Percentiles rank a stretch among this genome's conserved stretches.
These are phyloP conservation scores for Beauveria pseudobassiana DNA, from an alignment of 2,329 filamentous ascomycete species.

Conservation along the genomic window DNA sequence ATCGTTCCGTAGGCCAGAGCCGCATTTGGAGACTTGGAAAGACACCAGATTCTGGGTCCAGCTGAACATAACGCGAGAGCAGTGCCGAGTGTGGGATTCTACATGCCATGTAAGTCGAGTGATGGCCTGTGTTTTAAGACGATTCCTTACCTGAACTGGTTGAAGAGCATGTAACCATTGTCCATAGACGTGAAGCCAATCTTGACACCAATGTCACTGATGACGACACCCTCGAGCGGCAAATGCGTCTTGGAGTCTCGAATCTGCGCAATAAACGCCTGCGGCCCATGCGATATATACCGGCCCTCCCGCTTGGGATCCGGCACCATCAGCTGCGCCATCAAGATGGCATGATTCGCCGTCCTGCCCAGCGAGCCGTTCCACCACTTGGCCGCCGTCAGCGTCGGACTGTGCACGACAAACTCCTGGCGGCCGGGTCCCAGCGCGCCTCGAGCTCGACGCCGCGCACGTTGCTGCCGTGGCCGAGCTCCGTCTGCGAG, in stretches of 20 bases:
- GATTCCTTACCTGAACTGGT: slow-evolving; percentile 46
- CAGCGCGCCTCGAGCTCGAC: slow-evolving; percentile 67
- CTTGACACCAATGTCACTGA: slow-evolving; percentile 76
- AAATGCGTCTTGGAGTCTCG: slow-evolving; percentile 62
- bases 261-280: slow-evolving; percentile 72
- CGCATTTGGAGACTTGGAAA: slow-evolving; percentile 61
- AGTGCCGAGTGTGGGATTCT: slow-evolving; percentile 66
- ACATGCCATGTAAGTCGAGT: slow-evolving; percentile 7
- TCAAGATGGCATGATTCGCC: slow-evolving; percentile 71
- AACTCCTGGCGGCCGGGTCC: slow-evolving; percentile 69
- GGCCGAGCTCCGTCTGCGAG: slow-evolving; percentile 72
- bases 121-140: not conserved
- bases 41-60: slow-evolving; percentile 60
- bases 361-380: slow-evolving; percentile 70
- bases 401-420: slow-evolving; percentile 62
- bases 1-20: slow-evolving; percentile 67
- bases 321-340: slow-evolving; percentile 63
- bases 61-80: slow-evolving; percentile 61
- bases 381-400: slow-evolving; percentile 80
- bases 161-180: slow-evolving; percentile 72
- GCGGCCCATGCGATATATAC: slow-evolving; percentile 52
- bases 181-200: slow-evolving; percentile 78
- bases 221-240: slow-evolving; percentile 60
- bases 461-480: slow-evolving; percentile 69
- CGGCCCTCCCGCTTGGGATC: slow-evolving; percentile 42